These are phyloP conservation scores for Remersonia thermophila DNA, from an alignment of 2,329 filamentous ascomycete genomes.

Conservation along the genomic window DNA sequence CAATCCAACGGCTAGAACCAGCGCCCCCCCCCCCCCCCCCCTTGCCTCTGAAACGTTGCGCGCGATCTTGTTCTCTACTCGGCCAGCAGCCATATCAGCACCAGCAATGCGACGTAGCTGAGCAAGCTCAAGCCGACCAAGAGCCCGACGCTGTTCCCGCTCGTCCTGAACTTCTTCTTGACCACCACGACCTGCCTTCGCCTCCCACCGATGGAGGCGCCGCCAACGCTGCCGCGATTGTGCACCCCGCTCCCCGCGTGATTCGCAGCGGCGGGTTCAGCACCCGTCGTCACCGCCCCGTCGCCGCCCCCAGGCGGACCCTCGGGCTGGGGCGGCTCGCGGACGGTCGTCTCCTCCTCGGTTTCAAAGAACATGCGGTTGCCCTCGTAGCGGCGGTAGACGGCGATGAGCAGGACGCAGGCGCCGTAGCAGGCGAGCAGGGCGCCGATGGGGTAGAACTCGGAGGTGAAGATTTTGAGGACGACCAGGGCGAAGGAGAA, in stretches of 20 bases:
- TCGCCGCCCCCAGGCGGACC: constrained; percentile 16
- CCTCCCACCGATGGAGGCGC: neutral
- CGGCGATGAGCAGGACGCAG: constrained; percentile 68
- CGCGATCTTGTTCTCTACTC: no score
- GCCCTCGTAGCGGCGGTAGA: constrained; percentile 80
- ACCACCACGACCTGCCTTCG: constrained; percentile 22
- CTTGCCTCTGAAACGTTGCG: no score
- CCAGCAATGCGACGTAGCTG: constrained; percentile 45
- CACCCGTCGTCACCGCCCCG: constrained; percentile 9
- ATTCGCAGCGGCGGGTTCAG: neutral
- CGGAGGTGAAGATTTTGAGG: constrained; percentile 88
- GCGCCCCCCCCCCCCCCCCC: no score
- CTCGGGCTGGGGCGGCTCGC: constrained; percentile 6
- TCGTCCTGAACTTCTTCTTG: constrained; percentile 49
- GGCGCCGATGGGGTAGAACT: constrained; percentile 96
- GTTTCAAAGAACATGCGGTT: constrained; percentile 84
- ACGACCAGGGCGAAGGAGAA: constrained; percentile 93
- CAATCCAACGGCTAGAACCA: no score
- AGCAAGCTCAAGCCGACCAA: constrained; percentile 44
- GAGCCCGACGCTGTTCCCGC: constrained; percentile 48
- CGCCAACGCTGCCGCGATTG: constrained; percentile 4
- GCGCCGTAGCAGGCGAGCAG: constrained; percentile 87
- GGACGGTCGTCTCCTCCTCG: constrained; percentile 2
- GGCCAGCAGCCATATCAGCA: constrained; percentile 38
- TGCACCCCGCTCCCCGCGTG: constrained; percentile 1